A percentile compares a stretch with the other conserved stretches of the same genome.
Conservation (phyloP, 169 alveolate species). For the Plasmodium relictum region DNA sequence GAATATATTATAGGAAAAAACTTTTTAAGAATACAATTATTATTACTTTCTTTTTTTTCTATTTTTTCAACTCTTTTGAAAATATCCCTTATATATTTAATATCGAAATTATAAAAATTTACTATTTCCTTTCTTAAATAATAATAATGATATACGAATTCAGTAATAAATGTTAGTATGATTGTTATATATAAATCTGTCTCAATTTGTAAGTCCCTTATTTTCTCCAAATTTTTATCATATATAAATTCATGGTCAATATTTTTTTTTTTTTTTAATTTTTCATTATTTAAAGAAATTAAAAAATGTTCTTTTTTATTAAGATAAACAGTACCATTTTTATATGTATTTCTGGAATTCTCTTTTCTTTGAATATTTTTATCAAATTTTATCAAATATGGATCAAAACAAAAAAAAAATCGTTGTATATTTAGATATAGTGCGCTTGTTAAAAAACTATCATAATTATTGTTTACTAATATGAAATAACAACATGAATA, state of each 20-base stretch:
- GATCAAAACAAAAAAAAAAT: slow-evolving; percentile 15
- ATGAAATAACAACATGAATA: slow-evolving; percentile 32
- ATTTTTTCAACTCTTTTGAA: slow-evolving; percentile 1
- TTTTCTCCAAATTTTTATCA: not conserved
- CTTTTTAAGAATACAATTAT: slow-evolving; percentile 34
- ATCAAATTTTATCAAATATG: slow-evolving; percentile 5
- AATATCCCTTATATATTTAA: slow-evolving; percentile 27
- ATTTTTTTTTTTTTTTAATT: not conserved
- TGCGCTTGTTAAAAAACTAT: not conserved
- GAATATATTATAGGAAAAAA: slow-evolving; percentile 42
- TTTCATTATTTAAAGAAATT: not conserved
- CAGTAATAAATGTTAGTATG: slow-evolving; percentile 38
- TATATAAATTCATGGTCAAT: not conserved
- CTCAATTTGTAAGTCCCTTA: not conserved
- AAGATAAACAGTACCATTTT: not conserved
- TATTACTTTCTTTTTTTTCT: not conserved
- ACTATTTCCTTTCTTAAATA: slow-evolving; percentile 3
- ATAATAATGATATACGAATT: slow-evolving; percentile 4
- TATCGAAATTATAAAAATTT: slow-evolving; percentile 25
- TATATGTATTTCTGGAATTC: not conserved
- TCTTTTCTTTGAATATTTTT: not conserved
- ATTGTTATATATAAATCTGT: slow-evolving; percentile 21
- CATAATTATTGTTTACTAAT: slow-evolving; percentile 35
- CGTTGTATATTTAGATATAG: slow-evolving; percentile 7
- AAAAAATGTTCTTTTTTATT: not conserved